phyloP scores from a whole-genome alignment of 2,329 filamentous ascomycete species.

The Diaporthe longicolla region DNA sequence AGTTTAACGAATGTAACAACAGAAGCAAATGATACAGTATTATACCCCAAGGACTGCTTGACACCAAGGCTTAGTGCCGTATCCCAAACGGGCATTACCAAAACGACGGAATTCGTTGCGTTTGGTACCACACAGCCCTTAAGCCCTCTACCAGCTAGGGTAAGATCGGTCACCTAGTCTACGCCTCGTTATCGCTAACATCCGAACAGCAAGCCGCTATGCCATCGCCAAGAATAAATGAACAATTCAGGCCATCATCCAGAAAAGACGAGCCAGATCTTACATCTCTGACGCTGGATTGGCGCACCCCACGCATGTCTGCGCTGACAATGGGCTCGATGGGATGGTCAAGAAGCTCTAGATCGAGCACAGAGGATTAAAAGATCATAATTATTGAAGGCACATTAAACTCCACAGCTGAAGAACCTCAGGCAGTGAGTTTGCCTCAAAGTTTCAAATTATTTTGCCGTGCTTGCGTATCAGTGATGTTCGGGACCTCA shows the following conservation, averaged over 20 bases:
- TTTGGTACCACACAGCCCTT: slow-evolving; percentile 2
- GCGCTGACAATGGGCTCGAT: slow-evolving; percentile 4
- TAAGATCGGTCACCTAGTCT: background rate
- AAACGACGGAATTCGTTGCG: slow-evolving; percentile 15
- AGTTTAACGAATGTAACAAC: slow-evolving; percentile 1
- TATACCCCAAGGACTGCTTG: background rate
- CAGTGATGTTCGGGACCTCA: too few species aligned
- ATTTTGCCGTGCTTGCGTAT: too few species aligned
- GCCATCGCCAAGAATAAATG: background rate
- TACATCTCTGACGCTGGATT: background rate
- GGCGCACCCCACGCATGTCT: background rate
- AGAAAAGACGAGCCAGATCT: background rate
- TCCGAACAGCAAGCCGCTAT: background rate
- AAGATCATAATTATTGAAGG: too few species aligned
- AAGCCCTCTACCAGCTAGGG: background rate
- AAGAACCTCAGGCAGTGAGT: too few species aligned
- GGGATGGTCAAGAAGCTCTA: slow-evolving; percentile 4
- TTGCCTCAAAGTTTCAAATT: too few species aligned
- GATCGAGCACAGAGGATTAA: background rate
- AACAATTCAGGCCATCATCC: background rate
- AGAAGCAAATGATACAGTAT: background rate
- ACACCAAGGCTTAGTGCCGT: background rate
- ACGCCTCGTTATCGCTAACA: background rate
- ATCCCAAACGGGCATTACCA: slow-evolving; percentile 1
- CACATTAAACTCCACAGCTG: too few species aligned